These are phyloP conservation scores for Alnus glutinosa DNA, from an alignment of 306 rosid genomes.

Conservation along the genomic window DNA sequence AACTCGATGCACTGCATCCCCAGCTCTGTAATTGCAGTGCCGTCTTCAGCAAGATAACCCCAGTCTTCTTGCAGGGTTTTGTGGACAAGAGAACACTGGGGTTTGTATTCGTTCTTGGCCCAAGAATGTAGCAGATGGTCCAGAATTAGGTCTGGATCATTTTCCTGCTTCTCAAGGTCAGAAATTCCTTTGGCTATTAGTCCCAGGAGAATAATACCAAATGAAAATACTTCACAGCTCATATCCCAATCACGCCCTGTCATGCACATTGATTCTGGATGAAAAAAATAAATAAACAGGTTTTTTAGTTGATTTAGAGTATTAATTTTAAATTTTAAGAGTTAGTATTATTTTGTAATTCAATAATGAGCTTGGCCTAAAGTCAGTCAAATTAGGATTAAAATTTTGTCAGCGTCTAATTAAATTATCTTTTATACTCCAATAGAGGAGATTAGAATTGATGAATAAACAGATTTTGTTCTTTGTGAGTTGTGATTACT, in stretches of 20 bases:
- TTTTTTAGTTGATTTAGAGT: too few relatives aligned
- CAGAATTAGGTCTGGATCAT: not conserved
- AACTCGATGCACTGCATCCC: slow-evolving; percentile 53
- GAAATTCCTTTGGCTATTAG: slow-evolving; percentile 46
- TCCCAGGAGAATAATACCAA: slow-evolving; percentile 57
- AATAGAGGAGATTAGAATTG: too few relatives aligned
- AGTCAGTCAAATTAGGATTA: too few relatives aligned
- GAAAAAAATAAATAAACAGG: too few relatives aligned
- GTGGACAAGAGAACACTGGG: slow-evolving; percentile 55
- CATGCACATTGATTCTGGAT: not conserved
- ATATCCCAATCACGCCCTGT: slow-evolving; percentile 46
- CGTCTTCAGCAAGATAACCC: slow-evolving; percentile 51
- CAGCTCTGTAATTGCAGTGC: slow-evolving; percentile 42
- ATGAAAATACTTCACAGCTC: slow-evolving; percentile 51
- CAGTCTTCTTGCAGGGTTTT: slow-evolving; percentile 50
- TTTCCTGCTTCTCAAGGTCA: slow-evolving; percentile 22
- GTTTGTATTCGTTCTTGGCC: slow-evolving; percentile 62
- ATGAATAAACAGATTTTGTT: too few relatives aligned
- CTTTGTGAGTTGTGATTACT: too few relatives aligned
- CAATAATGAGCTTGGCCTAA: too few relatives aligned
- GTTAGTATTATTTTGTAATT: too few relatives aligned
- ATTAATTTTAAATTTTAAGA: too few relatives aligned
- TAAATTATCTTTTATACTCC: too few relatives aligned
- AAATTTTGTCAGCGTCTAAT: too few relatives aligned
- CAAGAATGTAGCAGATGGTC: slow-evolving; percentile 47